phyloP scores from a whole-genome alignment of 2,329 filamentous ascomycete genomes.

The Alternaria gaisen region DNA sequence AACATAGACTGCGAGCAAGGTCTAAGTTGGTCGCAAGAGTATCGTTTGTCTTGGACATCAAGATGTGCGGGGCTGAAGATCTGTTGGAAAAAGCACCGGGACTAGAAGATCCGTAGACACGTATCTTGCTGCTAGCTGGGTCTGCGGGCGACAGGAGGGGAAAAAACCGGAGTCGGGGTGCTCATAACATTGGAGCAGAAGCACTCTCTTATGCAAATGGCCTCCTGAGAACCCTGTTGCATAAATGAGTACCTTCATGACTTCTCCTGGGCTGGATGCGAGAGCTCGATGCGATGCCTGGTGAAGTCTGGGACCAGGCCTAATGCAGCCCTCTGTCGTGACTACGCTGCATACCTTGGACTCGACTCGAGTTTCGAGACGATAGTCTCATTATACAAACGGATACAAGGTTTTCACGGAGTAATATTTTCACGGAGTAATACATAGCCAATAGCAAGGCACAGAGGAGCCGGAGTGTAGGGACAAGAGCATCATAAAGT shows the following conservation, averaged over 20 bases:
- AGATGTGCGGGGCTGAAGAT: conserved; percentile 2
- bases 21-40: not conserved
- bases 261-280: not conserved
- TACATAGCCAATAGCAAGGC: not conserved
- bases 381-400: not conserved
- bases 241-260: conserved; percentile 17
- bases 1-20: not conserved
- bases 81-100: not conserved
- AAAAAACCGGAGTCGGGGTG: not conserved
- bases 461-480: not conserved
- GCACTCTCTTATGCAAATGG: conserved; percentile 9
- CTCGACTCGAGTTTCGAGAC: not conserved
- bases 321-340: not conserved
- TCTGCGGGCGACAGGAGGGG: not conserved
- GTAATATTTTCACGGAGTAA: not conserved
- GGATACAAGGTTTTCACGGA: not conserved
- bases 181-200: not conserved
- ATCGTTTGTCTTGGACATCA: not conserved
- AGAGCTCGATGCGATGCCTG: not conserved
- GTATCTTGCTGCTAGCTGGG: not conserved
- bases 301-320: not conserved
- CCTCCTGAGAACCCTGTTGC: conserved; percentile 17
- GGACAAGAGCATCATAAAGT: not conserved
- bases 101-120: not conserved
- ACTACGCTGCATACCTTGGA: not conserved